Percentiles rank a stretch among this genome's conserved stretches.
Evolutionary conservation across 164 flowering plant genomes (phyloP).

Genomic region (Hamamelis virginiana): DNA sequence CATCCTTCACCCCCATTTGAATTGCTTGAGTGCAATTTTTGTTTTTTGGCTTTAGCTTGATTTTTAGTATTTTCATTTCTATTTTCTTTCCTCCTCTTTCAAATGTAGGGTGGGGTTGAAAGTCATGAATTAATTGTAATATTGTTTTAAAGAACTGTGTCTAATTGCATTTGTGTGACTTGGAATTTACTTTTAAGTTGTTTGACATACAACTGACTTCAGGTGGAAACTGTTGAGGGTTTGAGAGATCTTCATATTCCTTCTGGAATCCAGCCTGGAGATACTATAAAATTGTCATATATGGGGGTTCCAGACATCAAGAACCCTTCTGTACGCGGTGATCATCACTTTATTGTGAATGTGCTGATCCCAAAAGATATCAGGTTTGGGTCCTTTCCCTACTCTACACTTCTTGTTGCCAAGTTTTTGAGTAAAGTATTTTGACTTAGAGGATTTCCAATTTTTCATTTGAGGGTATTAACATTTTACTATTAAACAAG

Average conservation of each 20-base stretch:
- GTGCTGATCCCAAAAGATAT: constrained; percentile 69
- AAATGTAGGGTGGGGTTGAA: background rate
- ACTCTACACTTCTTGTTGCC: background rate
- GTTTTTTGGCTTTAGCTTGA: background rate
- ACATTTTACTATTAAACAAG: background rate
- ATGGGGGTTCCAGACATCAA: constrained; percentile 84
- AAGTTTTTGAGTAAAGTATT: background rate
- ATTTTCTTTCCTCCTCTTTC: background rate
- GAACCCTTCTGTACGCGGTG: constrained; percentile 71
- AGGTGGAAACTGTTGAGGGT: constrained; percentile 95
- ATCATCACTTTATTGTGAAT: constrained; percentile 78
- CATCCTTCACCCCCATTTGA: background rate
- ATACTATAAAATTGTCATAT: constrained; percentile 48
- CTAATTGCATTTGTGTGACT: background rate
- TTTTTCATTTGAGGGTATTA: too few relatives aligned
- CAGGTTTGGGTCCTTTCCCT: constrained; percentile 45
- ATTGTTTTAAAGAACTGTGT: background rate
- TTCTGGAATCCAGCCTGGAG: constrained; percentile 86
- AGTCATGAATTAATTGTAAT: background rate
- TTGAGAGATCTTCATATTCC: constrained; percentile 72
- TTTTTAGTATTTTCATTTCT: background rate
- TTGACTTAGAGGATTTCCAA: background rate
- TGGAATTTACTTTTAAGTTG: background rate
- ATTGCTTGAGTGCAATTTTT: background rate
- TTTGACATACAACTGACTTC: constrained; percentile 17